Base-by-base conservation (phyloP, 1,284 basidiomycete genomes). In the Tilletia setariae region DNA sequence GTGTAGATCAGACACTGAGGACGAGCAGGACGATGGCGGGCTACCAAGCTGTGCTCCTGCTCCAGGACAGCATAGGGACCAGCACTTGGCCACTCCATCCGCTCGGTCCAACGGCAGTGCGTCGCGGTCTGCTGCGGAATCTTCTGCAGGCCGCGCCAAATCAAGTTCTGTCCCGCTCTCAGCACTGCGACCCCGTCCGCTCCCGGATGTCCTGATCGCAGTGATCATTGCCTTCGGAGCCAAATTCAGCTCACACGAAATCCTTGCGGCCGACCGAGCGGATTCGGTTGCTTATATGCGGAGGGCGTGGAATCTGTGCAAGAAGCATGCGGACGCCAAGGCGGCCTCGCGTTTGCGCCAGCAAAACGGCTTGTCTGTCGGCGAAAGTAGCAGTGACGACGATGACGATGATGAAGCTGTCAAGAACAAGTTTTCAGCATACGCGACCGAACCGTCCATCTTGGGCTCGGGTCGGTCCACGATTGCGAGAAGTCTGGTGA, bases 201-300 rank as follows among this genome's bases (percentile, higher is more conserved):
- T 61, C 16, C 87, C 91, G 68, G 89, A 90, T 53, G 88, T 90
- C 1, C 85, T 94, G 19, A 86, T 95, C 46, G 93, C 93, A 2
- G 90, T 90, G 0, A 89, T 94, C n/a, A 85, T 96, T 62, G 92
- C 93, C 0, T 94, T 91, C 90, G 93, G 93, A 23, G 89, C 91
- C 51, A 92, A 93, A 76, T 95, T 95, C 82, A 91, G 91, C 11
- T 92, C 94, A 75, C 90, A 94, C 79, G 89, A 90, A 0, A 84
- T 93, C 70, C 87, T 95, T 61, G 85, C 89, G 6, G 87, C 88
- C 32, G 93, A 95, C 84, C 87, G 92, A 56, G 85, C 87, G 64
- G 88, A 89, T 72, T 89, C 89, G 67, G 79, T 74, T n/a, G 51
- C 30, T 40, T 74, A 72, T 69, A 69, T 75, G 49, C 61, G 65